Percentiles rank a stretch among this genome's conserved stretches.
Conservation (phyloP, 805 yeast species). For the Candida sanyiensis region DNA sequence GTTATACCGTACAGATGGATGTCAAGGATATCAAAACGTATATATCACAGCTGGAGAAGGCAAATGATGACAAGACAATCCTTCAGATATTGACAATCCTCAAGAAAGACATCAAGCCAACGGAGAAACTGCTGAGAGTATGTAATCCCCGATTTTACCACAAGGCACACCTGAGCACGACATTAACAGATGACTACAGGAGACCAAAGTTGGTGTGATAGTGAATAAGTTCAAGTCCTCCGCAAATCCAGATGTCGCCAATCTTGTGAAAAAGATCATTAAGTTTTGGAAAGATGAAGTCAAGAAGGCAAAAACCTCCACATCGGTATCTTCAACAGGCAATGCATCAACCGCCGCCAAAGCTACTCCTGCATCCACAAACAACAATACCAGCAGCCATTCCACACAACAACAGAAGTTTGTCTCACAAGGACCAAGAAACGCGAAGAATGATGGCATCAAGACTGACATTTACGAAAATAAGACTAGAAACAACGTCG, state of each 20-base stretch:
- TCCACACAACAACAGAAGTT: slow-evolving; percentile 31
- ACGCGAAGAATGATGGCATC: slow-evolving; percentile 75
- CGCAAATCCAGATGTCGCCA: slow-evolving; percentile 56
- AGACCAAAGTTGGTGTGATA: slow-evolving; percentile 95
- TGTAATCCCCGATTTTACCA: slow-evolving; percentile 12
- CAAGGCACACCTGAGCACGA: neutral
- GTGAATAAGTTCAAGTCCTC: slow-evolving; percentile 82
- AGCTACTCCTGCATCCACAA: slow-evolving; percentile 3
- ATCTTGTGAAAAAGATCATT: slow-evolving; percentile 76
- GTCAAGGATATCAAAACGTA: slow-evolving; percentile 66
- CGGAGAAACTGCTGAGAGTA: slow-evolving; percentile 73
- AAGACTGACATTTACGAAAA: slow-evolving; percentile 65
- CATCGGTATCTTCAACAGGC: slow-evolving; percentile 10
- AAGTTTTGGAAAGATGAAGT: slow-evolving; percentile 88
- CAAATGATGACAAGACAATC: slow-evolving; percentile 57
- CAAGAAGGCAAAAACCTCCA: slow-evolving; percentile 30
- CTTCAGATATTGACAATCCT: slow-evolving; percentile 60
- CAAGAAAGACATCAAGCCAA: slow-evolving; percentile 70
- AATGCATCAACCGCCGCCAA: slow-evolving; percentile 19
- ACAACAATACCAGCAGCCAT: neutral
- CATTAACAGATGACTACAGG: too few relatives aligned
- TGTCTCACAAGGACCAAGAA: slow-evolving; percentile 56
- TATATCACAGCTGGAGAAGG: slow-evolving; percentile 69
- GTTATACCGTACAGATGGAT: slow-evolving; percentile 40
- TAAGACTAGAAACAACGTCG: slow-evolving; percentile 75